Conservation (phyloP, 2,329 filamentous ascomycete species). For the Penicillium verrucosum region DNA sequence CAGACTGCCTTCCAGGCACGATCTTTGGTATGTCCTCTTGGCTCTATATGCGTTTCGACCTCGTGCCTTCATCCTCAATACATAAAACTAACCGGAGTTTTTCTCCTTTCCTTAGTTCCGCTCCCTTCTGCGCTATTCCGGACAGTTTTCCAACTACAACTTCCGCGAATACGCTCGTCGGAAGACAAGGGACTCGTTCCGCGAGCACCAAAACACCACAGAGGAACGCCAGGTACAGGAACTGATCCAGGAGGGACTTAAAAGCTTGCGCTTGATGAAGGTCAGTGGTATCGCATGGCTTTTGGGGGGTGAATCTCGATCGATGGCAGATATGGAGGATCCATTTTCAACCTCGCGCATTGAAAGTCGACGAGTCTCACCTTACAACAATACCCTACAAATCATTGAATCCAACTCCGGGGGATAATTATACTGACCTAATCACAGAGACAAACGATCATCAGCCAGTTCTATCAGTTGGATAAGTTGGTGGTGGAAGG, state of each 20-base stretch:
- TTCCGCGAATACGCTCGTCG: conserved; percentile 95
- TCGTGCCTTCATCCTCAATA: background rate
- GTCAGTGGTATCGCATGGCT: conserved; percentile 49
- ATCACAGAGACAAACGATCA: conserved; percentile 83
- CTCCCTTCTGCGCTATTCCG: conserved; percentile 79
- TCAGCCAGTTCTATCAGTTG: conserved; percentile 92
- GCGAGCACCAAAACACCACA: conserved; percentile 68
- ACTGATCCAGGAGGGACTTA: conserved; percentile 80
- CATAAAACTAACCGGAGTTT: background rate
- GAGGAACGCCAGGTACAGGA: conserved; percentile 80
- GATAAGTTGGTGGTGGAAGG: conserved; percentile 91
- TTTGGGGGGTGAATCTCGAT: background rate
- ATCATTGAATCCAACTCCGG: background rate
- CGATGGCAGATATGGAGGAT: background rate
- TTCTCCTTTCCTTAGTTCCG: conserved; percentile 64
- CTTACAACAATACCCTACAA: background rate
- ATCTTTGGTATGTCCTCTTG: conserved; percentile 40
- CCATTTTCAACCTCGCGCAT: background rate
- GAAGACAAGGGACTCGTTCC: conserved; percentile 85
- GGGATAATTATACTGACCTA: conserved; percentile 33
- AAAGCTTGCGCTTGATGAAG: conserved; percentile 87
- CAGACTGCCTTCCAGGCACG: conserved; percentile 48
- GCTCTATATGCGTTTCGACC: background rate
- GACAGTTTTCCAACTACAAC: conserved; percentile 91
- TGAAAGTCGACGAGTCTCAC: background rate